Percentiles rank a stretch among this genome's conserved stretches.
phyloP scores from a whole-genome alignment of 1,139 yeast species.

The Kodamaea plutei region DNA sequence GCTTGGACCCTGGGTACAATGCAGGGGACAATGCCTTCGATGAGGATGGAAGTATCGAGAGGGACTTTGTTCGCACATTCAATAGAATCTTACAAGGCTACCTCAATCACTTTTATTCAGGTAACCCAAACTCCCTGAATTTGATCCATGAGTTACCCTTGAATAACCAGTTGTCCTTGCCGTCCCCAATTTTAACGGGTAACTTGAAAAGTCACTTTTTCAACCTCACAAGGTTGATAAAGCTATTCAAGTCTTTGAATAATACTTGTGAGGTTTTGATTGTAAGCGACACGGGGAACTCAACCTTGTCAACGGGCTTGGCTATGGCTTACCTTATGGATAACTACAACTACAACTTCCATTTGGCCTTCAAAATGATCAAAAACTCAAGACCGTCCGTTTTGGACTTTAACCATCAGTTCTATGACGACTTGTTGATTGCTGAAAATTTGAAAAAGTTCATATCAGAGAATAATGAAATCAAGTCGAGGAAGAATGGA shows the following conservation, averaged over 20 bases:
- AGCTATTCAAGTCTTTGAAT: slow-evolving; percentile 34
- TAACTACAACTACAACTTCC: slow-evolving; percentile 34
- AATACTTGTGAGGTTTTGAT: slow-evolving; percentile 32
- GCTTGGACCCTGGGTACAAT: slow-evolving; percentile 33
- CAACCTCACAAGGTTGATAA: slow-evolving; percentile 35
- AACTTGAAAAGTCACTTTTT: slow-evolving; percentile 37
- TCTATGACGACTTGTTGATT: slow-evolving; percentile 40
- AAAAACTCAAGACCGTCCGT: slow-evolving; percentile 17
- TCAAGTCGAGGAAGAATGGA: slow-evolving; percentile 25
- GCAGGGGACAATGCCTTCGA: slow-evolving; percentile 9
- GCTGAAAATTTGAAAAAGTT: slow-evolving; percentile 41
- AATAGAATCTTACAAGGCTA: slow-evolving; percentile 39
- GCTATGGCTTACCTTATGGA: slow-evolving; percentile 42
- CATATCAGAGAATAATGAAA: slow-evolving; percentile 28
- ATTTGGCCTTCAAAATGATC: slow-evolving; percentile 23
- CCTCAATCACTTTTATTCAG: slow-evolving; percentile 33
- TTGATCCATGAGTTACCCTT: slow-evolving; percentile 32
- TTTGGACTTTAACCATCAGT: slow-evolving; percentile 27
- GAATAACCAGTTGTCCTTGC: slow-evolving; percentile 22
- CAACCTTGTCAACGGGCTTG: slow-evolving; percentile 31
- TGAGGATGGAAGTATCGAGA: slow-evolving; percentile 2
- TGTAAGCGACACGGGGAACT: slow-evolving; percentile 30
- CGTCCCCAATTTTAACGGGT: slow-evolving; percentile 39
- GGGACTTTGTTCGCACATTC: slow-evolving; percentile 26
- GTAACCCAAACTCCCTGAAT: slow-evolving; percentile 26